These are phyloP conservation scores for Pseudopyrenochaeta lycopersici DNA, from an alignment of 2,329 filamentous ascomycete genomes.

Conservation along the genomic window DNA sequence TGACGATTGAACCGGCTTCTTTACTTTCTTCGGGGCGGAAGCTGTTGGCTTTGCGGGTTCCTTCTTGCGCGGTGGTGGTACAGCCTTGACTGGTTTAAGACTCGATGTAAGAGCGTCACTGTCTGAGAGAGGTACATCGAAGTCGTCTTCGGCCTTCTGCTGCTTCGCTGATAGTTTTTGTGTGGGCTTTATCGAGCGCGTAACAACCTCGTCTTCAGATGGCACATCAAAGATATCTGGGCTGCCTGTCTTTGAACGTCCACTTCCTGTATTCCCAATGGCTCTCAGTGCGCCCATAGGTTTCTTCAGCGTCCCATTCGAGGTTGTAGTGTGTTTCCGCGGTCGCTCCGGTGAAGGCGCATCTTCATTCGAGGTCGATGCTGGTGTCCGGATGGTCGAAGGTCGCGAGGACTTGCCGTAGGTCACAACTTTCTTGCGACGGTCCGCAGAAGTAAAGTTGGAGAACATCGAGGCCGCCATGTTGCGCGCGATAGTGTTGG, in stretches of 20 bases:
- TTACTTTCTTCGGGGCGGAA: constrained; percentile 7
- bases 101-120: constrained; percentile 3
- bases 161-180: constrained; percentile 25
- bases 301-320: constrained; percentile 15
- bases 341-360: constrained; percentile 46
- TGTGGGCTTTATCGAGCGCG: constrained; percentile 11
- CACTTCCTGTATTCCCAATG: constrained; percentile 2
- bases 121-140: constrained; percentile 16
- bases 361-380: constrained; percentile 27
- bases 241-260: constrained; percentile 14
- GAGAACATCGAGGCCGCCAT: constrained; percentile 41
- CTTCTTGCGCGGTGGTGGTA: constrained; percentile 18
- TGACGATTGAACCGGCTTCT: constrained; percentile 7
- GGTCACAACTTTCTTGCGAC: constrained; percentile 49
- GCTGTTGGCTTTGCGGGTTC: constrained; percentile 10
- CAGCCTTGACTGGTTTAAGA: constrained; percentile 6
- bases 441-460: constrained; percentile 39
- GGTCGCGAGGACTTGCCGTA: constrained; percentile 49
- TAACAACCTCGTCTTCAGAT: constrained; percentile 41
- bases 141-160: constrained; percentile 12
- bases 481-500: constrained; percentile 16
- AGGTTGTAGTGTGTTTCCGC: constrained; percentile 27
- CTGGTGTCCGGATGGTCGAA: constrained; percentile 19
- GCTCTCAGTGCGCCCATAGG: constrained; percentile 8
- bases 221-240: constrained; percentile 55